Base-by-base conservation (phyloP, 2,329 filamentous ascomycete species). In the Colletotrichum shisoi region DNA sequence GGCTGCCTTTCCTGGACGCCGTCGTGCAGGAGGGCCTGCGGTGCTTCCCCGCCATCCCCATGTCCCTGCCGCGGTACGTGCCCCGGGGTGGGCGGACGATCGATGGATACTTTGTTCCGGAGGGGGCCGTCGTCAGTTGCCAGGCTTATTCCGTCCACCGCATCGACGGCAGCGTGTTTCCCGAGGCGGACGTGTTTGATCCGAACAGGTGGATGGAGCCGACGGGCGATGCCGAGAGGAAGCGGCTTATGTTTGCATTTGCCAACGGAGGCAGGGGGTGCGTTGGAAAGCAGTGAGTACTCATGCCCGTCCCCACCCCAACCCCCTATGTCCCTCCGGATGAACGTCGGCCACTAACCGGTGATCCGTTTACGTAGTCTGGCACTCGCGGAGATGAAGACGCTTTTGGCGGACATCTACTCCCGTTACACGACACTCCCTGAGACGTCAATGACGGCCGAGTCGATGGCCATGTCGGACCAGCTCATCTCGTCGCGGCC, bases 141-240 rank as follows among this genome's bases (percentile, higher is more conserved):
- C 87, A 89, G 75, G 83, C 87, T 1, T 86, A 83, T 72, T 88
- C 86, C 12, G 80, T 88, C 40, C 85, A 89, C 70, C 82, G 84
- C 21, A 79, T 87, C 63, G 84, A 89, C 70, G 75, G 79, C 12
- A 83, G 88, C 63, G 89, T 93, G 1, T 98, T 96, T 75, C 88
- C 90, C 1, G 85, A 93, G 49, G 91, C 93, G 0, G 91, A 96
- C 68, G 79, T 77, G 6, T 97, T 94, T 74, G 83, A 89, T 57
- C 94, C 94, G 0, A 91, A 94, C 63, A 85, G 94, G 71, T 97
- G 94, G 94, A 85, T 97, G 70, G 87, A 84, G 17, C 83, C 85
- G 9, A 84, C 89, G 52, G 92, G 91, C 2, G 92, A 94, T 72
- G 84, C 90, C 67, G 91, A 94, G 72, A 82, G 87, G 64, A 85